A percentile compares a stretch with the other conserved stretches of the same genome.
Conservation (phyloP, 345 rosid genomes). For the Acer yangbiense region DNA sequence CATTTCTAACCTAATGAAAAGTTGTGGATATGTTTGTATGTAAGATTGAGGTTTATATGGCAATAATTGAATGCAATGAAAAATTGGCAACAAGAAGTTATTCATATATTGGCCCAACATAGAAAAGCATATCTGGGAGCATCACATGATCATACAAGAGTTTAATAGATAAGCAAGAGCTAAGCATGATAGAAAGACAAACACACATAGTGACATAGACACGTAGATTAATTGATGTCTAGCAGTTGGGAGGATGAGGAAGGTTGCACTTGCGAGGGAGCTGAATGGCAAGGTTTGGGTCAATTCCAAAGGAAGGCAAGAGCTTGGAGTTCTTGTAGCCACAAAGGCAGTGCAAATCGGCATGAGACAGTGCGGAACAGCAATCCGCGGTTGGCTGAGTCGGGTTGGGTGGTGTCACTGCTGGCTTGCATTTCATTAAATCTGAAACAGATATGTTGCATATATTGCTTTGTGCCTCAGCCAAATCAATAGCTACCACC, state of each 20-base stretch:
- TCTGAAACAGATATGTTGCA: constrained; percentile 43
- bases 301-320: constrained; percentile 54
- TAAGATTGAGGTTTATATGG: too few species aligned
- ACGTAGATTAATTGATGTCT: neutral
- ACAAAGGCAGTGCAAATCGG: constrained; percentile 53
- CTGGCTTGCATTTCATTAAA: constrained; percentile 46
- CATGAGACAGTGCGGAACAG: constrained; percentile 49
- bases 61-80: too few species aligned
- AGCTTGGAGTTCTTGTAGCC: constrained; percentile 46
- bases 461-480: constrained; percentile 34
- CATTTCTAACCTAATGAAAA: too few species aligned
- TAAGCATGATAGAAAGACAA: too few species aligned
- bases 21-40: too few species aligned
- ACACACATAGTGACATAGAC: neutral
- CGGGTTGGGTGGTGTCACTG: constrained; percentile 51
- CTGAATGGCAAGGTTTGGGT: constrained; percentile 60
- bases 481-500: constrained; percentile 14
- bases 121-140: too few species aligned
- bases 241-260: constrained; percentile 45
- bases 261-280: constrained; percentile 55
- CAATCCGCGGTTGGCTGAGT: constrained; percentile 38
- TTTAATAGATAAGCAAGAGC: neutral
- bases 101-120: too few species aligned
- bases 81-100: too few species aligned
- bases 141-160: too few species aligned